These are phyloP conservation scores for Acanthamoeba triangularis DNA, from an alignment of 208 protist genomes.

Conservation along the genomic window DNA sequence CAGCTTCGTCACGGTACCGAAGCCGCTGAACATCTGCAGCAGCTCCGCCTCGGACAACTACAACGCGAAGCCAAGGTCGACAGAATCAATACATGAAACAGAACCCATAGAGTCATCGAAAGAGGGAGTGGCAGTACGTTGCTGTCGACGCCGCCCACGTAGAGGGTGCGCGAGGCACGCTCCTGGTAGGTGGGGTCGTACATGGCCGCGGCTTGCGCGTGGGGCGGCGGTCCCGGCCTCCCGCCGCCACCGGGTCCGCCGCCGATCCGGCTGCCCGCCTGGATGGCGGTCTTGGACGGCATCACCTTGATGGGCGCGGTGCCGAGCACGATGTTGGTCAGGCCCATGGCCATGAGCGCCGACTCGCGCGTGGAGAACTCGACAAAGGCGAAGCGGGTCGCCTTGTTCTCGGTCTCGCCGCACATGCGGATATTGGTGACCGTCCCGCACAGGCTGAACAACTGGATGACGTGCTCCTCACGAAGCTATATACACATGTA, in stretches of 20 bases:
- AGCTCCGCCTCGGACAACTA: slow-evolving; percentile 3
- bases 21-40: neutral
- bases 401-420: slow-evolving; percentile 9
- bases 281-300: slow-evolving; percentile 67
- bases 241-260: too few species aligned
- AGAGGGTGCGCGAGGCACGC: slow-evolving; percentile 40
- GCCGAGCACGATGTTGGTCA: slow-evolving; percentile 37
- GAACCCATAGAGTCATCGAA: neutral
- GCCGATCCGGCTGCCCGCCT: neutral
- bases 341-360: slow-evolving; percentile 34
- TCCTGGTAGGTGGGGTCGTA: slow-evolving; percentile 66
- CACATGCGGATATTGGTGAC: slow-evolving; percentile 39
- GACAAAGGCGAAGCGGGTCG: slow-evolving; percentile 69
- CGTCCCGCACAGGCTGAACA: slow-evolving; percentile 65
- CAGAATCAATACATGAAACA: neutral
- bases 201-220: neutral
- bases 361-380: slow-evolving; percentile 65
- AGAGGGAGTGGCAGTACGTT: neutral
- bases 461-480: slow-evolving; percentile 68
- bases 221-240: neutral
- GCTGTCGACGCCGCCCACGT: slow-evolving; percentile 42
- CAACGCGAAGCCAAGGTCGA: neutral
- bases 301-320: slow-evolving; percentile 49
- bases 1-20: slow-evolving; percentile 62
- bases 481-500: neutral